Percentiles rank a stretch among this genome's conserved stretches.
phyloP scores from a whole-genome alignment of 2,329 filamentous ascomycete genomes.

The Fusarium dlaminii region DNA sequence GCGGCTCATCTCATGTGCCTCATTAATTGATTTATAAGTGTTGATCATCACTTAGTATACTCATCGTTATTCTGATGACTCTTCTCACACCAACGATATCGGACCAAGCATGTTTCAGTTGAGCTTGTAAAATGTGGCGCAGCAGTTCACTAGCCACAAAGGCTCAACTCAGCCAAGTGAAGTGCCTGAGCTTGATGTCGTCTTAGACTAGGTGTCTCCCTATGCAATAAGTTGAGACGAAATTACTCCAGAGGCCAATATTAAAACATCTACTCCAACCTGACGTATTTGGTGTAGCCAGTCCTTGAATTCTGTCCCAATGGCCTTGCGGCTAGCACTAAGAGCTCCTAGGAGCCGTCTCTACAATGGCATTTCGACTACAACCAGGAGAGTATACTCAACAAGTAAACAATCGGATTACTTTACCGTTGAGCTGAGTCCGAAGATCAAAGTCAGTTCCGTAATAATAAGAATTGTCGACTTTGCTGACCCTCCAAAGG shows the following conservation, averaged over 20 bases:
- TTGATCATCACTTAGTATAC: neutral
- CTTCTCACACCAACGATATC: neutral
- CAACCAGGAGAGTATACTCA: constrained; percentile 37
- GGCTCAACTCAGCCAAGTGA: neutral
- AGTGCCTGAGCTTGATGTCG: constrained; percentile 8
- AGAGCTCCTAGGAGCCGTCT: constrained; percentile 33
- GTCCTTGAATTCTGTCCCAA: constrained; percentile 8
- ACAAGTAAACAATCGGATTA: constrained; percentile 16
- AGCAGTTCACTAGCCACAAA: neutral
- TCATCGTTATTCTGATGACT: neutral
- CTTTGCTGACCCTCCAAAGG: constrained; percentile 22
- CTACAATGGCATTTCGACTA: constrained; percentile 17
- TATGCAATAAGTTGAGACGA: neutral
- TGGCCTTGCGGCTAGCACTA: constrained; percentile 34
- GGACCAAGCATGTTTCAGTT: neutral
- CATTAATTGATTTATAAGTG: neutral
- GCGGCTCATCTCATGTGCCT: neutral
- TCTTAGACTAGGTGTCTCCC: constrained; percentile 4
- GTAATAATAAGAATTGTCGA: neutral
- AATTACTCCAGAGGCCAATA: neutral
- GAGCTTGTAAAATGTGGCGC: neutral
- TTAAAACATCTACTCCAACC: neutral
- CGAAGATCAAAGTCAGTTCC: constrained; percentile 18
- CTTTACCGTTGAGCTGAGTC: constrained; percentile 37
- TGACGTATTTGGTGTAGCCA: neutral